Conservation (phyloP, 257 asterid genomes). For the Cinchona pubescens region DNA sequence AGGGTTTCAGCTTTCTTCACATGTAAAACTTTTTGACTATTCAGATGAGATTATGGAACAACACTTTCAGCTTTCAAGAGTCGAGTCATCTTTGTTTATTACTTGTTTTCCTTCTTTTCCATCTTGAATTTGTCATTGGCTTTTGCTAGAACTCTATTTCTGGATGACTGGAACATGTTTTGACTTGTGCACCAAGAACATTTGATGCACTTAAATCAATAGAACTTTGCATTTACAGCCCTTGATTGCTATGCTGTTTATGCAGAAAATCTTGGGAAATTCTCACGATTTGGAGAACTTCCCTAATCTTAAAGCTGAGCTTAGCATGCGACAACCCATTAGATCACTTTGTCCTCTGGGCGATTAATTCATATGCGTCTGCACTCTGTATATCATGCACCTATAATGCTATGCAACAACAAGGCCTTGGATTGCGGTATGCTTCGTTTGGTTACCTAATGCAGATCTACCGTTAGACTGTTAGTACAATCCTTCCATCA, state of each 20-base stretch:
- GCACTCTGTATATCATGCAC: background rate
- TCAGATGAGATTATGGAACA: background rate
- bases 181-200: background rate
- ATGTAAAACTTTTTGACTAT: background rate
- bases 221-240: background rate
- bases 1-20: background rate
- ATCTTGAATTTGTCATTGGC: background rate
- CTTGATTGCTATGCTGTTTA: background rate
- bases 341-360: constrained; percentile 77
- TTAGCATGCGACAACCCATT: constrained; percentile 93
- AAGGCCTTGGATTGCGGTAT: background rate
- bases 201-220: background rate
- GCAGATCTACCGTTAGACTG: background rate
- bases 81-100: background rate
- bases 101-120: background rate
- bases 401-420: background rate
- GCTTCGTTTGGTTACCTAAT: background rate
- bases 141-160: background rate
- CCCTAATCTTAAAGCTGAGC: constrained; percentile 74
- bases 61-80: background rate
- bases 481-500: background rate
- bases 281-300: constrained; percentile 66
- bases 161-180: background rate
- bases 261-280: constrained; percentile 67
- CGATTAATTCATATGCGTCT: constrained; percentile 32